Percentiles rank a stretch among this genome's conserved stretches.
Conservation (phyloP, 2,329 filamentous ascomycete species). For the Pyricularia sp. region DNA sequence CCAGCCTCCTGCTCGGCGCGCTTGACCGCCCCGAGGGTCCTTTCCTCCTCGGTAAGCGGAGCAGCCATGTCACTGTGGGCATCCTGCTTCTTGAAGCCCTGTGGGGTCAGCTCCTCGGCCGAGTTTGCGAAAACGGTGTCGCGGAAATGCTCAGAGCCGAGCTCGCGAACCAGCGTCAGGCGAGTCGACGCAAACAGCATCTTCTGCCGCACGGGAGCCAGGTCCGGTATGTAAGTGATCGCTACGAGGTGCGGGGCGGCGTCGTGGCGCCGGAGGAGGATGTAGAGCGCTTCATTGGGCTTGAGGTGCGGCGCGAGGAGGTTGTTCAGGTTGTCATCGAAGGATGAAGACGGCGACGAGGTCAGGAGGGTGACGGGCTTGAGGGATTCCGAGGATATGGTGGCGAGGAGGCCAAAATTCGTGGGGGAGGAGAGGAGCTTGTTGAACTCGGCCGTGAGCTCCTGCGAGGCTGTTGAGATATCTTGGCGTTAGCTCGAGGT, state of each 20-base stretch:
- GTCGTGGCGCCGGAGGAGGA: slow-evolving; percentile 58
- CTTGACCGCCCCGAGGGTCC: slow-evolving; percentile 57
- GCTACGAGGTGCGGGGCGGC: slow-evolving; percentile 47
- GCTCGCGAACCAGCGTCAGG: slow-evolving; percentile 60
- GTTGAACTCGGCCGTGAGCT: slow-evolving; percentile 64
- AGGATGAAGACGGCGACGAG: slow-evolving; percentile 40
- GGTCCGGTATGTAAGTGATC: slow-evolving; percentile 67
- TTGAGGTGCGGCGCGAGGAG: slow-evolving; percentile 51
- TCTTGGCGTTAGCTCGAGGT: neutral
- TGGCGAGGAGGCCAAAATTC: slow-evolving; percentile 58
- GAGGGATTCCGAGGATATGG: slow-evolving; percentile 57
- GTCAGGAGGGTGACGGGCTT: slow-evolving; percentile 41
- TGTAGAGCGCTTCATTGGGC: slow-evolving; percentile 55
- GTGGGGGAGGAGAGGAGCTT: slow-evolving; percentile 46
- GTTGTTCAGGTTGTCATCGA: slow-evolving; percentile 46
- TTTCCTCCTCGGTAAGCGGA: slow-evolving; percentile 69
- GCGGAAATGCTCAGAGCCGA: slow-evolving; percentile 66
- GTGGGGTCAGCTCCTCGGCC: slow-evolving; percentile 52
- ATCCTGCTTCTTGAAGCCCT: slow-evolving; percentile 62
- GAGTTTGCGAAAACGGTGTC: slow-evolving; percentile 64
- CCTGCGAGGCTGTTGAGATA: slow-evolving; percentile 50
- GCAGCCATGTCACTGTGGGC: slow-evolving; percentile 50
- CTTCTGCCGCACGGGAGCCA: slow-evolving; percentile 69
- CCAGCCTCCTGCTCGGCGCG: slow-evolving; percentile 62
- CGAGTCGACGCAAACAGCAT: slow-evolving; percentile 75